Evolutionary conservation across 73 alveolate species (phyloP).

Genomic region (Tetrahymena malaccensis): DNA sequence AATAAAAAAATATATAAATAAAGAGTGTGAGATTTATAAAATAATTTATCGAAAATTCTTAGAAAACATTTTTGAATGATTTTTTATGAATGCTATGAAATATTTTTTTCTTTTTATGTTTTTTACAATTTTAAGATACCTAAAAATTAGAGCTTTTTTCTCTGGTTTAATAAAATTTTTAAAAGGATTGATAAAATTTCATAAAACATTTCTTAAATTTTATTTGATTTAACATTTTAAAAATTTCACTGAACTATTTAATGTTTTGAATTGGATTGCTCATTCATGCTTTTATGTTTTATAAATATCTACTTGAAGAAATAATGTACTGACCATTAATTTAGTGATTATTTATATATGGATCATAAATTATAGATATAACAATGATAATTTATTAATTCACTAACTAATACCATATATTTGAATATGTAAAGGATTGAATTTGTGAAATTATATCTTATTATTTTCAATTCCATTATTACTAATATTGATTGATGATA

Average conservation of each 20-base stretch:
- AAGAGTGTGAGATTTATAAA: too few species aligned
- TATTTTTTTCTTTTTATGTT: too few species aligned
- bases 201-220: too few species aligned
- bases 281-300: background rate
- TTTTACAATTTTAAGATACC: too few species aligned
- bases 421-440: background rate
- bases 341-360: background rate
- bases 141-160: too few species aligned
- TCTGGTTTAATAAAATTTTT: too few species aligned
- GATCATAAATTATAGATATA: background rate
- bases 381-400: background rate
- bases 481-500: too few species aligned
- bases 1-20: too few species aligned
- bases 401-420: background rate
- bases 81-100: too few species aligned
- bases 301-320: background rate
- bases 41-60: too few species aligned
- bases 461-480: background rate
- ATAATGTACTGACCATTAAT: background rate
- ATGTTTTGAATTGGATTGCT: background rate
- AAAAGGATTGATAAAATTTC: too few species aligned
- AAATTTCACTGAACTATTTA: background rate
- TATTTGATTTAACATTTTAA: background rate
- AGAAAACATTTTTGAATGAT: too few species aligned
- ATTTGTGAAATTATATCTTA: background rate